Evolutionary conservation across 768 basidiomycete genomes (phyloP).

Genomic region (Tricholoma furcatifolium): DNA sequence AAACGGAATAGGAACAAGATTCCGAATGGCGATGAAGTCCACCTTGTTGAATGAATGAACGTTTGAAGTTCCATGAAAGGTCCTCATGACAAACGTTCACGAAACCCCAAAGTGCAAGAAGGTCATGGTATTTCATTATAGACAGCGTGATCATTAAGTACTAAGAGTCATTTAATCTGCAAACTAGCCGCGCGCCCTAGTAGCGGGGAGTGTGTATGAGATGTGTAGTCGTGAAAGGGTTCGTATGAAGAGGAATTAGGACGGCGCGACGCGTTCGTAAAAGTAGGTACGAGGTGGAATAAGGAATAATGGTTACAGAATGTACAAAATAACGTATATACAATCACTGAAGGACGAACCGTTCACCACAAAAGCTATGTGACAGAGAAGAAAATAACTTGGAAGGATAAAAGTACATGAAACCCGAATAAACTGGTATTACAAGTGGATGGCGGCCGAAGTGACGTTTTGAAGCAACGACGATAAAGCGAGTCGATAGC

Average conservation of each 20-base stretch:
- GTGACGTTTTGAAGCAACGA: conserved; percentile 7
- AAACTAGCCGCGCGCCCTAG: conserved; percentile 8
- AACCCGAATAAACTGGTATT: background rate
- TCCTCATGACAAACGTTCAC: too few species aligned
- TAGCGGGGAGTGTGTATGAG: background rate
- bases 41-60: too few species aligned
- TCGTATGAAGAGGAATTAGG: conserved; percentile 5
- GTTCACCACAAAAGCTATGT: conserved; percentile 6
- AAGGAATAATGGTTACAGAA: conserved; percentile 8
- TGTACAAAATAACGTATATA: conserved; percentile 15
- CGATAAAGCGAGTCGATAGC: conserved; percentile 12
- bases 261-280: conserved; percentile 8
- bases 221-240: conserved; percentile 1
- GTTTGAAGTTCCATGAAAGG: too few species aligned
- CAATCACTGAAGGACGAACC: conserved; percentile 9
- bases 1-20: too few species aligned
- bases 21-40: too few species aligned
- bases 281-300: conserved; percentile 5
- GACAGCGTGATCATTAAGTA: conserved; percentile 13
- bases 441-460: conserved; percentile 7
- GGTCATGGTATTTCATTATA: conserved; percentile 6
- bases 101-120: background rate
- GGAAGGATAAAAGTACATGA: conserved; percentile 11
- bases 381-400: background rate
- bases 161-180: conserved; percentile 1